Conservation (phyloP, 2,329 filamentous ascomycete species). For the Fusarium fracticaudum region DNA sequence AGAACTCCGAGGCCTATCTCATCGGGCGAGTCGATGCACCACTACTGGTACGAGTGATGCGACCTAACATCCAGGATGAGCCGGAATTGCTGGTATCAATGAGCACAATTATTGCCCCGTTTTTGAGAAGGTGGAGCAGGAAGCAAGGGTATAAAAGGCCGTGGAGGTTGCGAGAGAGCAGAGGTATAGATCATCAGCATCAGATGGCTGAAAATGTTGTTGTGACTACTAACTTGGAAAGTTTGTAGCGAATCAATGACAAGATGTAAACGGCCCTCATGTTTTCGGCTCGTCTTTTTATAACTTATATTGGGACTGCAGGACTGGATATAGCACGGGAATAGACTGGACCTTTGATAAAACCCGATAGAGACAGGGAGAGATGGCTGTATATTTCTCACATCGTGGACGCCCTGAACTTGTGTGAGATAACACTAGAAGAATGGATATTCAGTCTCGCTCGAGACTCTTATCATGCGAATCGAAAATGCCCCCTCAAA, state of each 20-base stretch:
- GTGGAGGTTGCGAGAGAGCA: background rate
- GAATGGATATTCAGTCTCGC: rapidly evolving
- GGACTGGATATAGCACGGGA: too few species aligned
- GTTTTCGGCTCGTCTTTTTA: too few species aligned
- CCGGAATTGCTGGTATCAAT: rapidly evolving
- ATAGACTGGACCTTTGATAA: too few species aligned
- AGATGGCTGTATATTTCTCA: too few species aligned
- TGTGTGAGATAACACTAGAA: rapidly evolving
- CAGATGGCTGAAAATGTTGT: background rate
- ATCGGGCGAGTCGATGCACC: rapidly evolving
- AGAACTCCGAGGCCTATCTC: background rate
- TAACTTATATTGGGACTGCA: too few species aligned
- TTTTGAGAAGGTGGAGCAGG: background rate
- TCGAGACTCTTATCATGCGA: too few species aligned
- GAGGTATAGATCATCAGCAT: background rate
- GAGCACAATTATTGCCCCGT: rapidly evolving
- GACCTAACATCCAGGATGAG: rapidly evolving
- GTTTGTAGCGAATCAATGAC: too few species aligned
- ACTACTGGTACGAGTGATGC: rapidly evolving
- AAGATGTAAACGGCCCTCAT: too few species aligned
- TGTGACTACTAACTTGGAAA: too few species aligned
- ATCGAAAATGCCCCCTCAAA: too few species aligned
- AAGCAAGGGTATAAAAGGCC: rapidly evolving
- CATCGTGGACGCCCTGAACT: rapidly evolving
- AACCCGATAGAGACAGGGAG: too few species aligned